Percentiles rank a stretch among this genome's conserved stretches.
phyloP scores from a whole-genome alignment of 257 asterid species.

The Lycium barbarum region DNA sequence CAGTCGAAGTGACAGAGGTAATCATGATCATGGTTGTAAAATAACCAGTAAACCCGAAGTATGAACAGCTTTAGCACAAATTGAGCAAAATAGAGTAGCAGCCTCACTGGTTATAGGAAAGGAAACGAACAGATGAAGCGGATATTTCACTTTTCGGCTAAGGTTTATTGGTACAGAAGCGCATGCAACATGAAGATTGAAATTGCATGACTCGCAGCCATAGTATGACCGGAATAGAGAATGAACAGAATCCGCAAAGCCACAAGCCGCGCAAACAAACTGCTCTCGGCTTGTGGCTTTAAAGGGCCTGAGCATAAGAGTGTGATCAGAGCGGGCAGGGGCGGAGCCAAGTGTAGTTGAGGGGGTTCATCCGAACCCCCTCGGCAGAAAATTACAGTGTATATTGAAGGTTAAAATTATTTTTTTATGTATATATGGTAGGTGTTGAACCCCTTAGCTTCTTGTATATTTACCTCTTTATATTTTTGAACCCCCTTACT shows the following conservation, averaged over 20 bases:
- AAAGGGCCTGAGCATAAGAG: background rate
- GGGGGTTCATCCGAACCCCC: too few relatives aligned
- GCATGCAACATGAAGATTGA: background rate
- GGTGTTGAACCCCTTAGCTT: too few relatives aligned
- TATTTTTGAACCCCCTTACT: too few relatives aligned
- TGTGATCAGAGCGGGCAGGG: background rate
- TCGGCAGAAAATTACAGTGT: too few relatives aligned
- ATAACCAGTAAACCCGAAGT: background rate
- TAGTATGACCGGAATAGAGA: background rate
- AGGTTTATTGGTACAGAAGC: background rate
- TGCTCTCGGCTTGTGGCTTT: background rate
- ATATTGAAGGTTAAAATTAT: too few relatives aligned
- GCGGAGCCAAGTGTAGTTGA: too few relatives aligned
- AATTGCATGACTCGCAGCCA: background rate
- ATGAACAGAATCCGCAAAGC: background rate
- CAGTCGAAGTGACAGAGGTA: background rate
- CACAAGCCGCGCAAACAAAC: background rate
- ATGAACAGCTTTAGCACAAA: background rate
- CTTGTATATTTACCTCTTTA: too few relatives aligned
- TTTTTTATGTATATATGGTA: too few relatives aligned
- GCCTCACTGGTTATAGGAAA: background rate
- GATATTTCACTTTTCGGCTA: background rate
- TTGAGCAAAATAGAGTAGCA: background rate
- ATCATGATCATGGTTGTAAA: conserved; percentile 4
- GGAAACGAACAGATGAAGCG: background rate